Conservation (phyloP, 192 early-diverging fungal genomes). For the Backusella morwellensis region DNA sequence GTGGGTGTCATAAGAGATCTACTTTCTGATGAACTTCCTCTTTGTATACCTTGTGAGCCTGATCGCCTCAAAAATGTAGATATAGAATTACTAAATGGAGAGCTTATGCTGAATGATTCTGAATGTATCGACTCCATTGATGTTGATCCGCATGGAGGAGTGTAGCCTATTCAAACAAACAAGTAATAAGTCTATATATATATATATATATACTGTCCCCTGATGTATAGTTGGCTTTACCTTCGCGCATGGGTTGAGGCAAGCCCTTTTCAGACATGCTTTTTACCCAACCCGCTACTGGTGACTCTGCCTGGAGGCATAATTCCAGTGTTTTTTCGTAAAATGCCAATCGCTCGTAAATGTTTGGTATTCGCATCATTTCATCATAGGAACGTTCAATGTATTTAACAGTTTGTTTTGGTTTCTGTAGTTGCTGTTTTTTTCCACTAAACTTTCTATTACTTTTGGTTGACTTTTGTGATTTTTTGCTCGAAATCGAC, state of each 20-base stretch:
- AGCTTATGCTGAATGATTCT: background rate
- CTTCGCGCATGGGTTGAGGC: conserved; percentile 1
- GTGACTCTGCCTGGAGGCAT: conserved; percentile 18
- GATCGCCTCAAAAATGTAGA: conserved; percentile 18
- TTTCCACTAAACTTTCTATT: background rate
- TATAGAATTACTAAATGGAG: conserved; percentile 16
- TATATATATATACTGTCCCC: background rate
- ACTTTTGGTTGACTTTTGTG: background rate
- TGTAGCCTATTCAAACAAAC: background rate
- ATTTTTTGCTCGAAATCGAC: conserved; percentile 9
- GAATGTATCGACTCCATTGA: background rate
- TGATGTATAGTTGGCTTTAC: background rate
- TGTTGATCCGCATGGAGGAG: background rate
- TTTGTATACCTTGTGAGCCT: conserved; percentile 1
- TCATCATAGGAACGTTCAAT: conserved; percentile 24
- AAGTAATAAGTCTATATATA: background rate
- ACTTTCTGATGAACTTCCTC: background rate
- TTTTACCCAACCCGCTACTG: background rate
- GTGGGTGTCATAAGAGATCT: background rate
- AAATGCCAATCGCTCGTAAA: conserved; percentile 17
- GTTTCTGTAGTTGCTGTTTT: background rate
- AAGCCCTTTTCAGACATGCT: background rate
- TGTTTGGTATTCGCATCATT: conserved; percentile 30
- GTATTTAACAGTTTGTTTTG: background rate
- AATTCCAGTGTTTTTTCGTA: conserved; percentile 26